These are phyloP conservation scores for Geotrichum bryndzae DNA, from an alignment of 1,139 yeast genomes.

Conservation along the genomic window DNA sequence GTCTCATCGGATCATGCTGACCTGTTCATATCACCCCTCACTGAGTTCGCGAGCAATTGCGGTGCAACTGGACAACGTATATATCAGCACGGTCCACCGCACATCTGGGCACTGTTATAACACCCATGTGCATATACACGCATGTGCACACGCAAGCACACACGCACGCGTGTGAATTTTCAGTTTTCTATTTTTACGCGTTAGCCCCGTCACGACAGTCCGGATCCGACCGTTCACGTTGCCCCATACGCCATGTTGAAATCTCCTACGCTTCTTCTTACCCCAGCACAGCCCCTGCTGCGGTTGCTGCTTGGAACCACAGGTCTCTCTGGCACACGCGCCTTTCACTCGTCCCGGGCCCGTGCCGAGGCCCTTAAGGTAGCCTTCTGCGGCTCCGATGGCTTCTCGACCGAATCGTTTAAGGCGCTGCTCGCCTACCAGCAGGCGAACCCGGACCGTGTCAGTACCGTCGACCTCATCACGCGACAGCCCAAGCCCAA, in stretches of 20 bases:
- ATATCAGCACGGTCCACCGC: neutral
- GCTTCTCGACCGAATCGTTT: conserved; percentile 60
- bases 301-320: neutral
- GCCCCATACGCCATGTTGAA: neutral
- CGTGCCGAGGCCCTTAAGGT: conserved; percentile 34
- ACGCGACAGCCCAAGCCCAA: conserved; percentile 62
- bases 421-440: conserved; percentile 40
- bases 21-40: neutral
- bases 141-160: neutral
- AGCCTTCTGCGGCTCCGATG: conserved; percentile 79
- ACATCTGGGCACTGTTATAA: neutral
- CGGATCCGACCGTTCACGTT: neutral
- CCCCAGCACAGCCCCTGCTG: neutral
- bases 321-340: neutral
- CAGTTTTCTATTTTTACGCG: neutral
- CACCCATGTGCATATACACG: neutral
- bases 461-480: conserved; percentile 53
- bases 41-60: neutral
- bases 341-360: neutral
- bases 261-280: neutral
- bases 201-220: neutral
- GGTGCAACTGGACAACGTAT: neutral
- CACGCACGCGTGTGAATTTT: neutral
- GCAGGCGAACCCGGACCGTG: conserved; percentile 29
- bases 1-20: neutral